phyloP scores from a whole-genome alignment of 768 basidiomycete genomes.

The Sarcodon aspratus region DNA sequence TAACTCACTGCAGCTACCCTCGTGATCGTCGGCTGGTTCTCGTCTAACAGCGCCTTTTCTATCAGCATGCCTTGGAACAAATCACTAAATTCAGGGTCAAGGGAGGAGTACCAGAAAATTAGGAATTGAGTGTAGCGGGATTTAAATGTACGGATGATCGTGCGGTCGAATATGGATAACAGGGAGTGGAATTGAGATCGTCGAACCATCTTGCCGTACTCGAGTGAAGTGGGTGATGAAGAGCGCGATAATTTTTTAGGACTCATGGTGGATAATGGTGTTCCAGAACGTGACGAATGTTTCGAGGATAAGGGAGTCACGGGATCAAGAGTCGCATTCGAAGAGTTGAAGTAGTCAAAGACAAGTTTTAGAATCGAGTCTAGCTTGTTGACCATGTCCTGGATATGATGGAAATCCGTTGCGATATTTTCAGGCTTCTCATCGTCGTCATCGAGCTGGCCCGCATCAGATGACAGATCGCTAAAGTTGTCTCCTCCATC shows the following conservation, averaged over 20 bases:
- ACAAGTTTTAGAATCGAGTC: constrained; percentile 79
- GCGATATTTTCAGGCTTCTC: constrained; percentile 24
- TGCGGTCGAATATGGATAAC: constrained; percentile 87
- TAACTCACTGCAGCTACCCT: constrained; percentile 91
- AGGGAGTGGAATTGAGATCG: constrained; percentile 75
- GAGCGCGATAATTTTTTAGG: constrained; percentile 12
- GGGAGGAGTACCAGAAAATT: constrained; percentile 89
- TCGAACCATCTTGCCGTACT: constrained; percentile 27
- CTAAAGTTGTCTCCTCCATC: constrained; percentile 46
- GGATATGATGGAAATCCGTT: constrained; percentile 55
- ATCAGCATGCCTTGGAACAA: constrained; percentile 93
- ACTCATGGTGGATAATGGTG: constrained; percentile 5
- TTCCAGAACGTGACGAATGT: constrained; percentile 17
- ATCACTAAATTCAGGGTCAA: constrained; percentile 82
- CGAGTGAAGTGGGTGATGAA: constrained; percentile 12
- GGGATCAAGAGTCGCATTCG: constrained; percentile 20
- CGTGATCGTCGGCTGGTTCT: constrained; percentile 53
- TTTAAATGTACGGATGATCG: constrained; percentile 91
- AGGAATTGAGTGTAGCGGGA: constrained; percentile 97
- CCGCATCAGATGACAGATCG: constrained; percentile 60
- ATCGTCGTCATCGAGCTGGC: constrained; percentile 24
- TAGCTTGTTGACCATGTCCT: constrained; percentile 85
- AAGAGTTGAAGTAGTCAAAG: constrained; percentile 72
- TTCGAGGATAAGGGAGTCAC: constrained; percentile 11
- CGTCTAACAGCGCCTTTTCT: constrained; percentile 66